Evolutionary conservation across 345 rosid genomes (phyloP).

Genomic region (Noccaea bulbosa): DNA sequence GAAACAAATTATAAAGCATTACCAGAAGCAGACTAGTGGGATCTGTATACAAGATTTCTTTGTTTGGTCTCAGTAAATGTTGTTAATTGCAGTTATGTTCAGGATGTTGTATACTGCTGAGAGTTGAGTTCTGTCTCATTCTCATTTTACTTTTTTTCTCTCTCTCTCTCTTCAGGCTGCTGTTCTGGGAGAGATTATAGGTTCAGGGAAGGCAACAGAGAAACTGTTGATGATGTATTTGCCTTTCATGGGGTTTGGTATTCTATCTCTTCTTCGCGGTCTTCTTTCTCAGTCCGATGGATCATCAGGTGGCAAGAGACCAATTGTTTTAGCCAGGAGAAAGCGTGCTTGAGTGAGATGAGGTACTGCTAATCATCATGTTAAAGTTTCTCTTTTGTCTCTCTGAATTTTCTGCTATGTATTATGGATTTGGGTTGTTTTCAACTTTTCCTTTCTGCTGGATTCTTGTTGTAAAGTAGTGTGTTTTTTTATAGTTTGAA

Average conservation of each 20-base stretch:
- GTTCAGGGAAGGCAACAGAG: slow-evolving; percentile 66
- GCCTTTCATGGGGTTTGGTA: slow-evolving; percentile 64
- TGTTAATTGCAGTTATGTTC: neutral
- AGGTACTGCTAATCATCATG: neutral
- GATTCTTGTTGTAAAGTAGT: neutral
- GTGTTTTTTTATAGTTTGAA: slow-evolving; percentile 4
- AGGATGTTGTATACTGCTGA: neutral
- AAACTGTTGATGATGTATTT: slow-evolving; percentile 55
- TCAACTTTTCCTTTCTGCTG: neutral
- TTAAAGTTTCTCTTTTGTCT: neutral
- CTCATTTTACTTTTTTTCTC: neutral
- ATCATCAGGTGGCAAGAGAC: neutral
- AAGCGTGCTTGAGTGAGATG: slow-evolving; percentile 49
- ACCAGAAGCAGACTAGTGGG: neutral
- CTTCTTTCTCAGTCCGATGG: slow-evolving; percentile 43
- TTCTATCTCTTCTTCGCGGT: slow-evolving; percentile 68
- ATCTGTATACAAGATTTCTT: neutral
- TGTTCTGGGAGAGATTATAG: slow-evolving; percentile 57
- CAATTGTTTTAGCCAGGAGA: no score
- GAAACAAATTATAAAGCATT: neutral
- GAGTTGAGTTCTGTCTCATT: neutral
- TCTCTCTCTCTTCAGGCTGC: slow-evolving; percentile 51
- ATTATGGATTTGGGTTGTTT: neutral
- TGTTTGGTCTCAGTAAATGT: neutral
- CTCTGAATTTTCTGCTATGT: neutral